Evolutionary conservation across 1,284 basidiomycete species (phyloP).

Genomic region (Puccinia horiana): DNA sequence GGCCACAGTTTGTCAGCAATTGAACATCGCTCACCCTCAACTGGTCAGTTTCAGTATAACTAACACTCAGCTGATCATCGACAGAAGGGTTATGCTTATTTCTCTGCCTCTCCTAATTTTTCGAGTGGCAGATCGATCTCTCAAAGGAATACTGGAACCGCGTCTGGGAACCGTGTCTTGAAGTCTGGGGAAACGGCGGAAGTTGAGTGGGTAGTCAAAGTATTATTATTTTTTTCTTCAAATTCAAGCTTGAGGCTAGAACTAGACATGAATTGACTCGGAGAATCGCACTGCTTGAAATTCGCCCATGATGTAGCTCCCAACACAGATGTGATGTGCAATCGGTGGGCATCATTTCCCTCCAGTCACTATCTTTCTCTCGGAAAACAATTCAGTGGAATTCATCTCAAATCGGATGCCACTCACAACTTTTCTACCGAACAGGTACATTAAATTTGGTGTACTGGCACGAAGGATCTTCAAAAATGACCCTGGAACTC

Average conservation of each 20-base stretch:
- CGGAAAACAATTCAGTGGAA: neutral
- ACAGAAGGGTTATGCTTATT: neutral
- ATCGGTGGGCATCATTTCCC: constrained; percentile 64
- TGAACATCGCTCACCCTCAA: constrained; percentile 51
- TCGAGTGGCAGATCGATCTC: constrained; percentile 69
- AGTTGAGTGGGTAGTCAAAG: constrained; percentile 57
- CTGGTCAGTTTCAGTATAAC: constrained; percentile 66
- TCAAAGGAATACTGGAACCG: constrained; percentile 82
- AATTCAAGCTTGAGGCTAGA: too few species aligned
- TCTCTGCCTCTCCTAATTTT: constrained; percentile 40
- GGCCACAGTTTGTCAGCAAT: constrained; percentile 69
- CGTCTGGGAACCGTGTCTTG: constrained; percentile 80
- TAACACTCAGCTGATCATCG: too few species aligned
- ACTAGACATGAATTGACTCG: too few species aligned
- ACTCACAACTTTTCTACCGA: constrained; percentile 5
- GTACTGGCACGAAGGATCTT: constrained; percentile 72
- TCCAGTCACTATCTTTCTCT: neutral
- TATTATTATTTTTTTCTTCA: too few species aligned
- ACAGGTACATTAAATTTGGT: constrained; percentile 90
- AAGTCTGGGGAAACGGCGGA: constrained; percentile 71
- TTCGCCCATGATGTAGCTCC: constrained; percentile 63
- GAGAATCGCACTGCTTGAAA: too few species aligned
- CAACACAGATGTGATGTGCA: constrained; percentile 93
- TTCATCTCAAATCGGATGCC: neutral
- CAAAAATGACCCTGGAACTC: constrained; percentile 58